These are phyloP conservation scores for Psilocybe tampanensis DNA, from an alignment of 768 basidiomycete genomes.

Conservation along the genomic window DNA sequence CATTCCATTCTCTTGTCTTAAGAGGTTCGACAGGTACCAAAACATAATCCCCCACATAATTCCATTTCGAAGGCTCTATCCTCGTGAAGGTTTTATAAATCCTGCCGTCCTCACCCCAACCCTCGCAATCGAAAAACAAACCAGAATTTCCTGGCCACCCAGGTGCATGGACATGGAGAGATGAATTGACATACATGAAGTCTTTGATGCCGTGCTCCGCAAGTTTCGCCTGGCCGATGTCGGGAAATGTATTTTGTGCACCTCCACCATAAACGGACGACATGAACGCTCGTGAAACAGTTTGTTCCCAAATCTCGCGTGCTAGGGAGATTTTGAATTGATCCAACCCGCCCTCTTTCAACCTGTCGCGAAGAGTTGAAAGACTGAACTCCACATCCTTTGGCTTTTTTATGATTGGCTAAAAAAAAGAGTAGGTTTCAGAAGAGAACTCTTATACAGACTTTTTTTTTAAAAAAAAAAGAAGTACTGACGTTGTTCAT, in stretches of 20 bases:
- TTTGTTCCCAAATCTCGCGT: background rate
- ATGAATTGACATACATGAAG: constrained; percentile 30
- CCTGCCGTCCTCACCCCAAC: background rate
- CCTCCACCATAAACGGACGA: constrained; percentile 26
- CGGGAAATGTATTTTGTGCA: constrained; percentile 17
- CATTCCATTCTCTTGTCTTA: constrained; percentile 28
- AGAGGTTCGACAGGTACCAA: constrained; percentile 38
- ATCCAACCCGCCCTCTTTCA: constrained; percentile 6
- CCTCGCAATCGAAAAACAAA: constrained; percentile 22
- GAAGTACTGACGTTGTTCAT: constrained; percentile 12
- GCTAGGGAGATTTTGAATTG: constrained; percentile 6
- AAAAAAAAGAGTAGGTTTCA: background rate
- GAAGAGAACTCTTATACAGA: background rate
- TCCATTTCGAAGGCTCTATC: constrained; percentile 33
- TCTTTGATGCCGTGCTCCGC: constrained; percentile 26
- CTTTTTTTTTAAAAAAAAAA: background rate
- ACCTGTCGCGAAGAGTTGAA: background rate
- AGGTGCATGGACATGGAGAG: constrained; percentile 29
- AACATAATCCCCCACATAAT: constrained; percentile 35
- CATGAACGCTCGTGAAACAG: constrained; percentile 18
- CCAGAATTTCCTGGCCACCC: constrained; percentile 33
- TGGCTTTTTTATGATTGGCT: constrained; percentile 14
- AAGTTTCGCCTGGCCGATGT: constrained; percentile 16
- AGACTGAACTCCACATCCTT: constrained; percentile 4
- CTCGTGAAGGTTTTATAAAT: constrained; percentile 31